Percentiles rank a stretch among this genome's conserved stretches.
Conservation (phyloP, 2,329 filamentous ascomycete genomes). For the Penicillium sp. region DNA sequence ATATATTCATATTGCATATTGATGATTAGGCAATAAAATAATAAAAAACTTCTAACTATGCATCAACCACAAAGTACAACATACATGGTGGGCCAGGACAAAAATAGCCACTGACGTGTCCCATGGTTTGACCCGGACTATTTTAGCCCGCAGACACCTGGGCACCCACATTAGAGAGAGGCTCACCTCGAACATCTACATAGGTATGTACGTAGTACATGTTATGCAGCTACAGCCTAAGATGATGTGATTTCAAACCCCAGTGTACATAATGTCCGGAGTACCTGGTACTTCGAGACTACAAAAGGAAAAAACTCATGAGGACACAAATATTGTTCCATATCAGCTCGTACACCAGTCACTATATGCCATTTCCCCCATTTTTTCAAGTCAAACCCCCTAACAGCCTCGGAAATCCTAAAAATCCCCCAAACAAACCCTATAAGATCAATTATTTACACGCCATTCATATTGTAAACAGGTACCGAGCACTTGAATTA, state of each 20-base stretch:
- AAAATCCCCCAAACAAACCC: not conserved
- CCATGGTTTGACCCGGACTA: constrained; percentile 23
- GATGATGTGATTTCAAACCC: not conserved
- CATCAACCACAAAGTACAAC: not conserved
- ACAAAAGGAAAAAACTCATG: not conserved
- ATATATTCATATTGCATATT: not conserved
- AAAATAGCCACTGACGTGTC: constrained; percentile 22
- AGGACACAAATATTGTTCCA: not conserved
- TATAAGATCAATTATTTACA: not conserved
- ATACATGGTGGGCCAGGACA: constrained; percentile 5
- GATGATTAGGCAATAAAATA: not conserved
- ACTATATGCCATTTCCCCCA: not conserved
- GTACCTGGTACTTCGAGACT: not conserved
- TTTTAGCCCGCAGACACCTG: constrained; percentile 18
- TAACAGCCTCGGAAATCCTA: not conserved
- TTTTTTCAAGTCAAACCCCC: not conserved
- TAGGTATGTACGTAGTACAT: not conserved
- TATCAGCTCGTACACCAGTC: not conserved
- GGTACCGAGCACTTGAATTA: constrained; percentile 16
- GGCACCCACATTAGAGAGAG: constrained; percentile 2
- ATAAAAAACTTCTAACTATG: not conserved
- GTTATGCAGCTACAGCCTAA: not conserved
- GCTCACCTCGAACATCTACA: not conserved
- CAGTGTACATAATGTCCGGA: not conserved
- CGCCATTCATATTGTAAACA: not conserved